A percentile compares a stretch with the other conserved stretches of the same genome.
These are phyloP conservation scores for Closterium sp. DNA, from an alignment of 139 green algal genomes.

Conservation along the genomic window DNA sequence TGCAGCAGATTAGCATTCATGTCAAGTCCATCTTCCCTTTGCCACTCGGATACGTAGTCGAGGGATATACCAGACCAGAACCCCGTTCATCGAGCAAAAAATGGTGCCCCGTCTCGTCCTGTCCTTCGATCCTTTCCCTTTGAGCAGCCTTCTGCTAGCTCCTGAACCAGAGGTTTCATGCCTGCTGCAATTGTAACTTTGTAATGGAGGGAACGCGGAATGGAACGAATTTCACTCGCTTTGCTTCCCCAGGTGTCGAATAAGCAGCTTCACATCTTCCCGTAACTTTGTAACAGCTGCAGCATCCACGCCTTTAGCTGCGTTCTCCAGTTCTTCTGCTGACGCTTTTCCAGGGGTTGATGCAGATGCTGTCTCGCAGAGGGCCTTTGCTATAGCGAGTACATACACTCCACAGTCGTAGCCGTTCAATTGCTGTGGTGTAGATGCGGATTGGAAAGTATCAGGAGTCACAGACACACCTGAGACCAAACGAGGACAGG, in stretches of 20 bases:
- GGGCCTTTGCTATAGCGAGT: conserved; percentile 11
- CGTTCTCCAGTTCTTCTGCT: neutral
- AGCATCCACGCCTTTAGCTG: neutral
- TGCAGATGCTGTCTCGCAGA: neutral
- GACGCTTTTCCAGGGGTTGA: neutral
- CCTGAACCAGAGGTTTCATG: neutral
- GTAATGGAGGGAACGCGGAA: neutral
- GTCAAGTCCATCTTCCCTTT: too few species aligned
- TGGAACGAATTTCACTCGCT: neutral
- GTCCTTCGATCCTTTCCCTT: too few species aligned
- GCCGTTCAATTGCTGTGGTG: conserved; percentile 34
- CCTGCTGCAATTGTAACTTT: neutral
- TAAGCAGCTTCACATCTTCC: neutral
- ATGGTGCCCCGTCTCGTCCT: too few species aligned
- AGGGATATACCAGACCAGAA: too few species aligned
- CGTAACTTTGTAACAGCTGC: neutral
- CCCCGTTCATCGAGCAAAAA: too few species aligned
- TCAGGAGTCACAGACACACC: conserved; percentile 3
- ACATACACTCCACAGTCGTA: conserved; percentile 49
- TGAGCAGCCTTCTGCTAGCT: neutral
- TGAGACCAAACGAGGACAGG: neutral
- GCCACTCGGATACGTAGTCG: too few species aligned
- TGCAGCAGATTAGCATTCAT: too few species aligned
- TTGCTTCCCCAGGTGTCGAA: neutral
- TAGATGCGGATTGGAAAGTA: neutral